Evolutionary conservation across 179 eudicot genomes (phyloP), one percentile per base, ranked within the genome.

Genomic region (Amaranthus tricolor): DNA sequence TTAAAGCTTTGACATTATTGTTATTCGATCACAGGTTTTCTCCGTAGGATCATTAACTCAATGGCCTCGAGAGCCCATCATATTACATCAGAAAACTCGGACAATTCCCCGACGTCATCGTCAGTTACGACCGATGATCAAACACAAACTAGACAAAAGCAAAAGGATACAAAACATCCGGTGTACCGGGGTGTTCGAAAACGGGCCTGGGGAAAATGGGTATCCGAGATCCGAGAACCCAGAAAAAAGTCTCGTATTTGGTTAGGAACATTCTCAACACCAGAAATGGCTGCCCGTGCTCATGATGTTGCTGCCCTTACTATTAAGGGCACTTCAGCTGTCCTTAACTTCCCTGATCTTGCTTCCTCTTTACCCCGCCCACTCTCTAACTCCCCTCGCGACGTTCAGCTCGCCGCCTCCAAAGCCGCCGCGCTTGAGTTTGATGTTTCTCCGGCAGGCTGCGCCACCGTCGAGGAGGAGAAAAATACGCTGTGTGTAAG

Each of bases 141-240:
- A 53, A 16, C 6, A 43, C 1, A 0, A 14, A 10, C 24, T 4
- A 81, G 68, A 12, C 76, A 76, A n/a, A 61, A 68, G 11, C 75
- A 68, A 3, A 62, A 55, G 14, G 84, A 81, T 40, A 77, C 84
- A 0, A 88, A 86, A 19, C 89, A 88, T 82, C 90, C 88, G 2
- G 86, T 82, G 0, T 90, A 85, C 74, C 83, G 92, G 45, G 95
- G 96, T 7, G 90, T 90, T 15, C 78, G 96, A 63, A 90, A 78
- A 88, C 71, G 96, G 49, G 82, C 93, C 2, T 90, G 96, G 96
- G 96, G 96, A 2, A 90, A 89, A 43, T 90, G 93, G 93, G 96
- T 90, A 0, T 90, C 96, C 45, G 96, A 90, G 74, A 90, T 90
- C 88, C 91, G 96, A 0, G 89, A 90, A 68, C 93, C 96, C 24